A percentile compares a stretch with the other conserved stretches of the same genome.
Conservation (phyloP, 805 yeast genomes). For the Cyberlindnera suaveolens region DNA sequence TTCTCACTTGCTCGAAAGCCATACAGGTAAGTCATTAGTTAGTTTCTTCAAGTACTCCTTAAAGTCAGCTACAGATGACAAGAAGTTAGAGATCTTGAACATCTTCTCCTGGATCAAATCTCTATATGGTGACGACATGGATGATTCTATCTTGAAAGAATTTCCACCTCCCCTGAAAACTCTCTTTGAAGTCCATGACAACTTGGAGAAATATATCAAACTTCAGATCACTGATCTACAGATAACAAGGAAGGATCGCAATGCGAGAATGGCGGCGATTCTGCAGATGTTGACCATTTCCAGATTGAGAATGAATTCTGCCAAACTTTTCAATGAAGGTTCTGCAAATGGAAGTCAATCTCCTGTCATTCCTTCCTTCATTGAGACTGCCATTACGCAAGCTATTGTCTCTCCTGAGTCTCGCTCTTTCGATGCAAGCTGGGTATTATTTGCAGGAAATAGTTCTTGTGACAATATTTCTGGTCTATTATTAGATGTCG, state of each 20-base stretch:
- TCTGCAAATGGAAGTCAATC: constrained; percentile 23
- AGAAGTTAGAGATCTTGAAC: constrained; percentile 59
- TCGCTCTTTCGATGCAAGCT: constrained; percentile 57
- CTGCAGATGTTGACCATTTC: constrained; percentile 59
- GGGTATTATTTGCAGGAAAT: constrained; percentile 50
- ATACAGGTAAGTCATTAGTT: constrained; percentile 49
- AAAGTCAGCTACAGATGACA: constrained; percentile 28
- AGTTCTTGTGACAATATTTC: constrained; percentile 25
- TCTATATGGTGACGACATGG: constrained; percentile 39
- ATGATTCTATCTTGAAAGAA: constrained; percentile 35
- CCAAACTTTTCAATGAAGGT: constrained; percentile 34
- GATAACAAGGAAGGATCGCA: constrained; percentile 53
- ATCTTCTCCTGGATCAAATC: constrained; percentile 65
- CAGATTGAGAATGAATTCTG: constrained; percentile 58
- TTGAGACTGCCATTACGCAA: constrained; percentile 72
- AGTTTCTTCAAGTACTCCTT: constrained; percentile 51
- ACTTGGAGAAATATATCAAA: constrained; percentile 57
- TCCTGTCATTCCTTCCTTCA: constrained; percentile 69
- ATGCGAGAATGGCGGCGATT: constrained; percentile 62
- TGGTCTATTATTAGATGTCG: constrained; percentile 30
- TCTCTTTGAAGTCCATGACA: constrained; percentile 59
- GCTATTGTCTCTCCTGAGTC: constrained; percentile 80
- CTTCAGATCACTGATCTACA: constrained; percentile 57
- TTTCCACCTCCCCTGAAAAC: constrained; percentile 69
- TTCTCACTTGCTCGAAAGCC: constrained; percentile 67